Evolutionary conservation across 148 eudicot species (phyloP).

Genomic region (Persicaria maculosa): DNA sequence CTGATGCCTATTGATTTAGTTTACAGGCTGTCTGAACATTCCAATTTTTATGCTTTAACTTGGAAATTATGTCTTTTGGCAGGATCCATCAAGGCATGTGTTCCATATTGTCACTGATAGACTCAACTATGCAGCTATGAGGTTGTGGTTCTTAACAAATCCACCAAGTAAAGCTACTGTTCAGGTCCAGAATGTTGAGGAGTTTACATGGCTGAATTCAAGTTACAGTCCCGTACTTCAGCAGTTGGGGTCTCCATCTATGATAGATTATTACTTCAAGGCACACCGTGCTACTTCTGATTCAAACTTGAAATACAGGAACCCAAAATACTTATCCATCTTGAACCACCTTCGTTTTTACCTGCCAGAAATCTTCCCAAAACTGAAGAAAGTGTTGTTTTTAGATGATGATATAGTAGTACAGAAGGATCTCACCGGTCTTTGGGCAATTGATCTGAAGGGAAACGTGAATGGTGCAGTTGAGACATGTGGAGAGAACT

Average conservation of each 20-base stretch:
- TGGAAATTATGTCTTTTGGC: conserved; percentile 17
- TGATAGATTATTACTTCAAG: conserved; percentile 81
- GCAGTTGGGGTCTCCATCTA: conserved; percentile 66
- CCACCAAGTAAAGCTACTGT: conserved; percentile 65
- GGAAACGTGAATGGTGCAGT: conserved; percentile 84
- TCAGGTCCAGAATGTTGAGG: conserved; percentile 72
- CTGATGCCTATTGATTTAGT: background rate
- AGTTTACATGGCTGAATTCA: conserved; percentile 80
- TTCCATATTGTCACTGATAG: conserved; percentile 84
- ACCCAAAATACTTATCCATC: conserved; percentile 81
- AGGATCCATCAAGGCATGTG: conserved; percentile 75
- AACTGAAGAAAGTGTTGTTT: conserved; percentile 70
- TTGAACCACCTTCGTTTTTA: conserved; percentile 92
- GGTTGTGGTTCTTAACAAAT: conserved; percentile 84
- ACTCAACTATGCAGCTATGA: conserved; percentile 92
- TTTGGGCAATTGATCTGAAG: conserved; percentile 72
- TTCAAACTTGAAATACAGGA: conserved; percentile 67
- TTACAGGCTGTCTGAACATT: background rate
- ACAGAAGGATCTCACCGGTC: conserved; percentile 71
- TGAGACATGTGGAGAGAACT: conserved; percentile 81
- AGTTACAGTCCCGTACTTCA: conserved; percentile 83
- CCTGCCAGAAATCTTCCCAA: conserved; percentile 84
- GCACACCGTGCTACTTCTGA: conserved; percentile 60
- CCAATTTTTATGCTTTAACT: background rate
- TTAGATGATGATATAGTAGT: conserved; percentile 86